Conservation (phyloP, 192 early-diverging fungal genomes). For the Coemansia sp. region DNA sequence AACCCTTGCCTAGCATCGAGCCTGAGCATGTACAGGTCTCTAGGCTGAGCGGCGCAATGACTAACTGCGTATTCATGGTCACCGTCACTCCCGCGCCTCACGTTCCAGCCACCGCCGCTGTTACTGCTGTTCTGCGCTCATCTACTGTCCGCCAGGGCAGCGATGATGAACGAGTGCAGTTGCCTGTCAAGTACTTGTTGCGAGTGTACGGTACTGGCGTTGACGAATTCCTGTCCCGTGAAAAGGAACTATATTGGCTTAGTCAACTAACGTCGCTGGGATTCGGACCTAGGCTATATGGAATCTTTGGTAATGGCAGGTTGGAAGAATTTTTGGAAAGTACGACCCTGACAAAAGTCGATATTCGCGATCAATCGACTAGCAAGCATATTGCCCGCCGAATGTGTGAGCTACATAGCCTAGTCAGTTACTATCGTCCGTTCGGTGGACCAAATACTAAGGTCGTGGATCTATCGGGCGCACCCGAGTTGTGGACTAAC, state of each 20-base stretch:
- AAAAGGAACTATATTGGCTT: slow-evolving; percentile 82
- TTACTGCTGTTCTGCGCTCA: neutral
- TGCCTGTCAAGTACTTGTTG: slow-evolving; percentile 59
- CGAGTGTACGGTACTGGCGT: slow-evolving; percentile 83
- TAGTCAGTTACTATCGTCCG: slow-evolving; percentile 67
- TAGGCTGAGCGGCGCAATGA: slow-evolving; percentile 72
- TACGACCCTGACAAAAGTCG: slow-evolving; percentile 67
- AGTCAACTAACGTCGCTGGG: slow-evolving; percentile 67
- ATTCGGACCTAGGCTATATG: slow-evolving; percentile 75
- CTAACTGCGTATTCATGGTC: slow-evolving; percentile 63
- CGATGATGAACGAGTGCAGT: neutral
- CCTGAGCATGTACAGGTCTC: slow-evolving; percentile 37
- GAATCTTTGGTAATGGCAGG: slow-evolving; percentile 82
- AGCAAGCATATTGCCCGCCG: slow-evolving; percentile 74
- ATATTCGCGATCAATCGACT: slow-evolving; percentile 66
- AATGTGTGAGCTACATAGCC: slow-evolving; percentile 72
- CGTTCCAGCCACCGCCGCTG: slow-evolving; percentile 10
- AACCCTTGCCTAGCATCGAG: slow-evolving; percentile 10
- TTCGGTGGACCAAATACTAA: slow-evolving; percentile 12
- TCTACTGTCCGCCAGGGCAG: neutral
- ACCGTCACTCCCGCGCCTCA: slow-evolving; percentile 28
- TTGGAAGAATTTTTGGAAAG: slow-evolving; percentile 85
- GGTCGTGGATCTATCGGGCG: slow-evolving; percentile 2
- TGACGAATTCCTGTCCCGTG: slow-evolving; percentile 76
- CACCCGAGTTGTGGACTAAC: slow-evolving; percentile 71